Conservation (phyloP, 2,329 filamentous ascomycete species). For the Pyrenochaeta sp. region DNA sequence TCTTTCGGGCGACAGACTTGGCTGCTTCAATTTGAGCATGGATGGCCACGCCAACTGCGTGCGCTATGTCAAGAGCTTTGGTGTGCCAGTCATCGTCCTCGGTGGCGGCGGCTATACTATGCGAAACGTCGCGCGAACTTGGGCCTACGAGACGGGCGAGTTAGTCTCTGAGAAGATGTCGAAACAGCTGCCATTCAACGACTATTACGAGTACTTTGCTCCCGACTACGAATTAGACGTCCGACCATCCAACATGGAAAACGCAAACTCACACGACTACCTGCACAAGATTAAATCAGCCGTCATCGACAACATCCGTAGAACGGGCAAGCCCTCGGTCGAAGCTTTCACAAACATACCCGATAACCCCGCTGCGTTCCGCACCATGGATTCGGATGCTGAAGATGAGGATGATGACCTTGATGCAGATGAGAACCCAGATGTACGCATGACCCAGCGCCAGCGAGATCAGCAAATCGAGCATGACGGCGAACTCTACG, state of each 20-base stretch:
- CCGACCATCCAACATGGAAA: constrained; percentile 76
- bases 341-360: constrained; percentile 64
- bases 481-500: constrained; percentile 75
- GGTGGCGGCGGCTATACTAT: constrained; percentile 76
- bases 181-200: constrained; percentile 88
- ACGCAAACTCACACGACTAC: constrained; percentile 73
- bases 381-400: constrained; percentile 69
- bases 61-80: constrained; percentile 73
- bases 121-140: constrained; percentile 70
- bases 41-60: constrained; percentile 75
- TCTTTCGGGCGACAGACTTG: constrained; percentile 71
- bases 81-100: constrained; percentile 70
- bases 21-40: constrained; percentile 77
- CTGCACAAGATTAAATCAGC: constrained; percentile 72
- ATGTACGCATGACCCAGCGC: constrained; percentile 81
- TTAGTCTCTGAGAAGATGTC: constrained; percentile 85
- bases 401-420: constrained; percentile 71
- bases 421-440: constrained; percentile 87
- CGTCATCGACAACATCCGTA: constrained; percentile 72
- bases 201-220: constrained; percentile 87
- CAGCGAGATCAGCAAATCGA: constrained; percentile 81
- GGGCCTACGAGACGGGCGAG: constrained; percentile 75
- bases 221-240: constrained; percentile 76
- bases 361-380: constrained; percentile 59
- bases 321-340: constrained; percentile 67